Evolutionary conservation across 371 early-diverging fungal species (phyloP), one percentile per base, ranked within the genome.

Genomic region (Lichtheimia corymbifera): DNA sequence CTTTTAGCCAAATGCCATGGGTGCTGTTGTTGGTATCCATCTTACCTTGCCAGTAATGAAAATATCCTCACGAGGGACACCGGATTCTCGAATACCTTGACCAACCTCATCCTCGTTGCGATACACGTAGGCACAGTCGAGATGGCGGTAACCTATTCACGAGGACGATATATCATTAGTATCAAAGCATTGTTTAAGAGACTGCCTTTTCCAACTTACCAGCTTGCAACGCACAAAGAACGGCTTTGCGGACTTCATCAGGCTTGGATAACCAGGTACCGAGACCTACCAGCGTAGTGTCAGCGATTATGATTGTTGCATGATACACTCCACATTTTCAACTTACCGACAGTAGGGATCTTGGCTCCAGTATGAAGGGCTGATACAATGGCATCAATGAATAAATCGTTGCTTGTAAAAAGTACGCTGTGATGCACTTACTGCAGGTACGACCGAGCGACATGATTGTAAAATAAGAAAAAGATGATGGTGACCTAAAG

Each of bases 31-130:
- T 28, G 27, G 9, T 5, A 49, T 20, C 0, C 3, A 20, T 42
- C 27, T 41, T 53, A 65, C 72, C 65, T 98, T 97, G 66, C 90
- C 88, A 17, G 96, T 95, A 62, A 96, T 75, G 66, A 95, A 96
- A 28, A 97, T 64, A 30, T 92, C 80, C 30, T 87, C 74, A 57
- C 95, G 84, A 49, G 82, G 80, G 5, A 91, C 70, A 44, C 70
- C 70, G 13, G 82, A 75, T 40, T 84, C 75, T 9, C 67, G 66
- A 50, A 94, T 80, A 22, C 83, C 91, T 63, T 85, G 81, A 28
- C 97, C 97, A 45, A 96, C 87, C 53, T 93, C 89, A 40, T 82
- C 74, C 77, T 97, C 96, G 76, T 97, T 97, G 59, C 82, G 77
- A 68, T 96, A 89, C 18, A 68, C 71, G 53, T 74, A 77, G 40